Base-by-base conservation (phyloP, 2,329 filamentous ascomycete genomes). In the Daldinia eschscholtzii region DNA sequence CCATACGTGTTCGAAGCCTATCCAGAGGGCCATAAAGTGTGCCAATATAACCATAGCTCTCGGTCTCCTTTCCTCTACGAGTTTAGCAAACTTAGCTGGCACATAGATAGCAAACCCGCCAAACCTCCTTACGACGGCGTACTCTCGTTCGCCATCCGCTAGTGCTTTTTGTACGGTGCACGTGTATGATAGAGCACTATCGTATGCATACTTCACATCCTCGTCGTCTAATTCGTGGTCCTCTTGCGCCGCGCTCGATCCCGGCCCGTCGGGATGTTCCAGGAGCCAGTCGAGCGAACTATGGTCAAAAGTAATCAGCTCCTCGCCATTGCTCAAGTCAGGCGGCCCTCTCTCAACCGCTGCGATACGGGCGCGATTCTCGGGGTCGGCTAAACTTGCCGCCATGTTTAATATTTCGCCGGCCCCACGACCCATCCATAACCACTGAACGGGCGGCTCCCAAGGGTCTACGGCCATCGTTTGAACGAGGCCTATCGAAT, bases 381-480 rank as follows among this genome's bases (percentile, higher is more conserved):
- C 66, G 15, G 64, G 42, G n/a, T 65, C 48, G 13, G 73, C 57
- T n/a, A 75, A 64, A 12, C 71, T 67, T 26, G 68, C 67, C 15
- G 77, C 79, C 46, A 74, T 76, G 3, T 64, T 68, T 58, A 81
- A 76, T 53, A 81, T 76, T 61, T 75, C 68, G 0, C 78, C 78
- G 1, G 79, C 79, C 18, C 79, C 80, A 10, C 75, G 76, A 3
- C 79, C 79, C 75, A 80, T 78, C 39, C 76, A 74, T 46, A 80
- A 65, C 77, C 78, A 81, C 63, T 81, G 79, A n/a, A 77, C 55
- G 15, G 80, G 80, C 35, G 80, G 80, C 67, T 80, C 76, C 80
- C 80, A 81, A 2, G 78, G 79, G 52, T 78, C 74, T 28, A 75
- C 58, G 18, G 76, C 73, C 46, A 80, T 66, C 10, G 79, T 81